These are phyloP conservation scores for Hansfordia pulvinata DNA, from an alignment of 2,329 filamentous ascomycete species.

Conservation along the genomic window DNA sequence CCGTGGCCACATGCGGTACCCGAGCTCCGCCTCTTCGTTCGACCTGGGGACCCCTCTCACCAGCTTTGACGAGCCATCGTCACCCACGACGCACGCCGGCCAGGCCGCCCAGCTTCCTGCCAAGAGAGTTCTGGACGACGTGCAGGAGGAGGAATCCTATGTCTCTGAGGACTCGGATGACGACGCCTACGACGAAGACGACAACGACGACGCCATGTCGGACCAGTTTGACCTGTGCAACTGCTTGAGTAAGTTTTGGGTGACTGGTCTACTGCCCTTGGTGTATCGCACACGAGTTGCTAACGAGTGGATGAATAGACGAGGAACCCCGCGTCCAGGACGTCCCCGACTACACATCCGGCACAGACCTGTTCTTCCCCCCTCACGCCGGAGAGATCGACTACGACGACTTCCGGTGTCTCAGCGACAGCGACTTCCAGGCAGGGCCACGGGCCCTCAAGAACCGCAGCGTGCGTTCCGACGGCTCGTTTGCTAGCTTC, in stretches of 20 bases:
- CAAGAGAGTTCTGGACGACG: slow-evolving; percentile 62
- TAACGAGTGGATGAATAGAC: slow-evolving; percentile 26
- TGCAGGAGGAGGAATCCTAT: slow-evolving; percentile 71
- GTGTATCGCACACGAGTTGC: slow-evolving; percentile 6
- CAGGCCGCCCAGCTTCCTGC: slow-evolving; percentile 32
- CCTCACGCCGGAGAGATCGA: slow-evolving; percentile 34
- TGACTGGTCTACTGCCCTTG: neutral
- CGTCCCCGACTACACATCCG: slow-evolving; percentile 25
- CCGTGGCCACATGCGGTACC: slow-evolving; percentile 48
- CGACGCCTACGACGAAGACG: slow-evolving; percentile 36
- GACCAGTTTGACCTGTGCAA: slow-evolving; percentile 38
- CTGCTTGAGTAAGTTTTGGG: slow-evolving; percentile 56
- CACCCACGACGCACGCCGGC: too few species aligned
- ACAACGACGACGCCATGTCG: slow-evolving; percentile 29
- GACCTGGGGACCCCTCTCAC: slow-evolving; percentile 43
- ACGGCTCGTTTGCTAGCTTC: slow-evolving; percentile 47
- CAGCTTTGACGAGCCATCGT: slow-evolving; percentile 37
- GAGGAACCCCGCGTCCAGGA: slow-evolving; percentile 48
- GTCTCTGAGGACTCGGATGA: slow-evolving; percentile 48
- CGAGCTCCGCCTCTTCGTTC: slow-evolving; percentile 69
- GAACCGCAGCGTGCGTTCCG: slow-evolving; percentile 42
- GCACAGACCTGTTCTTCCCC: slow-evolving; percentile 20
- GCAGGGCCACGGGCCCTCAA: slow-evolving; percentile 28
- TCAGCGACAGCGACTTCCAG: slow-evolving; percentile 48
- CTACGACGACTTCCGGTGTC: slow-evolving; percentile 56